Base-by-base conservation (phyloP, 2,329 filamentous ascomycete species). In the Trichoderma citrinoviride region DNA sequence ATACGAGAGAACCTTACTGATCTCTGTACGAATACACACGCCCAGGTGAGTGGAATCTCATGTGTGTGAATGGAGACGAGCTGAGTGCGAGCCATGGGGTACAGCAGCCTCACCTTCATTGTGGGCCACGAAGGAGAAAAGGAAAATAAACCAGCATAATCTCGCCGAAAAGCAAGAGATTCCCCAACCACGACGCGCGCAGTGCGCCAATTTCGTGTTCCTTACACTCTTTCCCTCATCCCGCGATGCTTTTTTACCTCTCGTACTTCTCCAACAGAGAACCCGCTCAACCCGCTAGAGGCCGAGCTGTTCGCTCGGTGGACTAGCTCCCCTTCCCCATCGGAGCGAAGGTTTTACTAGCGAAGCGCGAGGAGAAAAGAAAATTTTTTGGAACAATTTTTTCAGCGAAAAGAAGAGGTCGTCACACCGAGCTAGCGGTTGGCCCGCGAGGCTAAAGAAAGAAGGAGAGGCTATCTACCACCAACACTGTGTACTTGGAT, bases 261-360 rank as follows among this genome's bases (percentile, higher is more conserved):
- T 33, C 27, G 17, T 29, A 37, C n/a, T 44, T 37, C 15, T 21
- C 49, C 49, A 52, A 25, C 49, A 41, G 23, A 40, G 37, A 52
- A 47, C 46, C 58, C 49, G 58, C 27, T 46, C 21, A 15, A 58
- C 27, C 43, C 55, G 43, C 55, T 44, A 47, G 27, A 44, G 25
- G 25, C 14, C 58, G 58, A n/a, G 25, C 46, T 14, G 40, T 44
- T 41, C 33, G 33, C 37, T 61, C 47, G 58, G 58, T 61, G 47
- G 37, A 23, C 37, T 21, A 17, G 17, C 33, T 21, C 10, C 17
- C 33, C 15, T 7, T 12, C 33, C 19, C 54, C 37, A 62, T 54
- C 47, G 49, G 58, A 44, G 49, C 49, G 49, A 37, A 29, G 19
- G 58, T 62, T 62, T 62, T 37, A 54, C 58, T 62, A 62, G 40